Percentiles rank a stretch among this genome's conserved stretches.
These are phyloP conservation scores for Saccharomycopsis oosterbeekiorum DNA, from an alignment of 805 yeast genomes.

Conservation along the genomic window DNA sequence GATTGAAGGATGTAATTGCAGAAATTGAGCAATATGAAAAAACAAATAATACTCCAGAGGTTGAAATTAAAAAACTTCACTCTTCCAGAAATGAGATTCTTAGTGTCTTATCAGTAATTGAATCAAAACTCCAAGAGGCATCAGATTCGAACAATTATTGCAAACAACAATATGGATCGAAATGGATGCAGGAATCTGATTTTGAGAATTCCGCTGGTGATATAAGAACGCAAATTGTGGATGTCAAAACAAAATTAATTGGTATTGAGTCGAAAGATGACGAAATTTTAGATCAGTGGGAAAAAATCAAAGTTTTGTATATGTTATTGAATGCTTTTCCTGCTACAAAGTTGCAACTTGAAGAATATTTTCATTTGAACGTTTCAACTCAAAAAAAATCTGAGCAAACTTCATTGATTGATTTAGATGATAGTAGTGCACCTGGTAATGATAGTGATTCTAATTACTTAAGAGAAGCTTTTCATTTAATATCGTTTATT, in stretches of 20 bases:
- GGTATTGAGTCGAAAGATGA: constrained; percentile 56
- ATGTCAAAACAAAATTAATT: constrained; percentile 46
- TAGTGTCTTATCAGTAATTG: not conserved
- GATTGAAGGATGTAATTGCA: constrained; percentile 22
- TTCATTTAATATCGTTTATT: constrained; percentile 35
- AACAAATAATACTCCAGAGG: not conserved
- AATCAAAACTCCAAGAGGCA: not conserved
- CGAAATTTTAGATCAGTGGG: constrained; percentile 32
- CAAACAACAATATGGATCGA: constrained; percentile 28
- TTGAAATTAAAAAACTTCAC: not conserved
- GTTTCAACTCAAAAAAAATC: not conserved
- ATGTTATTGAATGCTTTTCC: constrained; percentile 8
- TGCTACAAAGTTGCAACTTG: constrained; percentile 21
- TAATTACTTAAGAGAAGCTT: constrained; percentile 18
- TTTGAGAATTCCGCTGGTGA: constrained; percentile 28
- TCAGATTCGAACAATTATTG: constrained; percentile 24
- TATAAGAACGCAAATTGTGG: constrained; percentile 44
- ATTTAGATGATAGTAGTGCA: constrained; percentile 13
- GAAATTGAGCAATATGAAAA: not conserved
- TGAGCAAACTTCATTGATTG: constrained; percentile 8
- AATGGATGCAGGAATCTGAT: constrained; percentile 32
- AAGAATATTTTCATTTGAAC: constrained; percentile 3
- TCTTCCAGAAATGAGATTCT: not conserved
- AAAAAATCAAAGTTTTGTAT: constrained; percentile 19
- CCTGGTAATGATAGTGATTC: constrained; percentile 45